Evolutionary conservation across 2,329 filamentous ascomycete genomes (phyloP).

Genomic region (Aquanectria penicillioides): DNA sequence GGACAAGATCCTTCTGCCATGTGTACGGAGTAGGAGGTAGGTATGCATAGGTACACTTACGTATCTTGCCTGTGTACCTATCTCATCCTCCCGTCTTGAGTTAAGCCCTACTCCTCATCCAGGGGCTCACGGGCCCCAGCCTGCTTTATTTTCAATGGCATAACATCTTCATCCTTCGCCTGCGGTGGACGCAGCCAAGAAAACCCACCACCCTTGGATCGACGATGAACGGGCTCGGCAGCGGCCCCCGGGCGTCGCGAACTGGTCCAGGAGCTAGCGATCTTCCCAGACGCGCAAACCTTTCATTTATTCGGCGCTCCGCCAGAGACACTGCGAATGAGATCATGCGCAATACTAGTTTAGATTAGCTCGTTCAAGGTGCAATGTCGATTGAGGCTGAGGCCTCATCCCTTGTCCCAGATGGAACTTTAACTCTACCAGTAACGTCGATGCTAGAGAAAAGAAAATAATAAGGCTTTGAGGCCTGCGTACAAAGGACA

Average conservation of each 20-base stretch:
- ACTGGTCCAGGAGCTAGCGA: neutral
- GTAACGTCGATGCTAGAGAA: neutral
- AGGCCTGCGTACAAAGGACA: neutral
- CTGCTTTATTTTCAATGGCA: constrained; percentile 8
- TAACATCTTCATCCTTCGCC: neutral
- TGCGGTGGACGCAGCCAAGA: constrained; percentile 11
- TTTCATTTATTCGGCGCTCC: neutral
- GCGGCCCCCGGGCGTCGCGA: neutral
- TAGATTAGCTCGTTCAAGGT: constrained; percentile 1
- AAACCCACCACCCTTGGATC: neutral
- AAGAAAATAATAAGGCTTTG: neutral
- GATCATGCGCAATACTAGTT: neutral
- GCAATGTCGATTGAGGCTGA: constrained; percentile 8
- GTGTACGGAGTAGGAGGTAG: too few species aligned
- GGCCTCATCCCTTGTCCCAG: constrained; percentile 2
- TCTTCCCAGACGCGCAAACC: neutral
- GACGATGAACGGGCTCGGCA: neutral
- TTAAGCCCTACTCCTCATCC: constrained; percentile 1
- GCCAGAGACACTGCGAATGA: neutral
- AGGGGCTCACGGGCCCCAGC: too few species aligned
- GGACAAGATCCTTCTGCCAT: constrained; percentile 9
- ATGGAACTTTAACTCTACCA: neutral
- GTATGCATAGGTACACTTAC: too few species aligned
- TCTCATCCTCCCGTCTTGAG: too few species aligned
- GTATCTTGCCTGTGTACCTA: too few species aligned